A percentile compares a stretch with the other conserved stretches of the same genome.
Evolutionary conservation across 306 rosid genomes (phyloP).

Genomic region (Macrotyloma uniflorum): DNA sequence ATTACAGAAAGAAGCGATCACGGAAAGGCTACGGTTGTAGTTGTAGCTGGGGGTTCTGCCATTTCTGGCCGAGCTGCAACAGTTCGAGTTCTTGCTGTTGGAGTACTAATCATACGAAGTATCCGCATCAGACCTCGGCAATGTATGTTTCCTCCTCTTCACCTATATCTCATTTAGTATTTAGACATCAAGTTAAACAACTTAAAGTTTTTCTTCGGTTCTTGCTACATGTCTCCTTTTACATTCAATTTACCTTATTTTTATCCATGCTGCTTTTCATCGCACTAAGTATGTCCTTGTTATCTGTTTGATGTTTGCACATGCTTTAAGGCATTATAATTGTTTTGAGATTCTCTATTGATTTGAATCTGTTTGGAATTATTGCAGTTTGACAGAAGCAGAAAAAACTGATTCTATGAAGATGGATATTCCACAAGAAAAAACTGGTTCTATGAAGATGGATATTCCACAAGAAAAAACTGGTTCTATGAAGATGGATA

Average conservation of each 20-base stretch:
- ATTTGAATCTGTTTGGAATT: conserved; percentile 35
- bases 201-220: conserved; percentile 11
- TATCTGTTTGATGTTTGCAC: neutral
- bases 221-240: conserved; percentile 24
- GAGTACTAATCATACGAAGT: conserved; percentile 38
- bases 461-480: conserved; percentile 24
- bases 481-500: conserved; percentile 31
- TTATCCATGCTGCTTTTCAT: conserved; percentile 14
- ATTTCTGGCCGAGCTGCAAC: conserved; percentile 37
- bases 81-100: conserved; percentile 45
- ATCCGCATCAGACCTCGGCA: conserved; percentile 32
- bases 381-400: conserved; percentile 55
- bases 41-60: conserved; percentile 50
- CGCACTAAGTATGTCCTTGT: neutral
- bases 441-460: conserved; percentile 22
- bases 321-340: neutral
- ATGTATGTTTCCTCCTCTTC: conserved; percentile 51
- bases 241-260: neutral
- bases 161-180: conserved; percentile 27
- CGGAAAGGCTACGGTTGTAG: conserved; percentile 48
- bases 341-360: conserved; percentile 14
- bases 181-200: conserved; percentile 28
- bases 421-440: conserved; percentile 31
- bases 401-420: conserved; percentile 20
- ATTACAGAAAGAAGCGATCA: conserved; percentile 58